Conservation (phyloP, 768 basidiomycete genomes). For the Suillus clintonianus region DNA sequence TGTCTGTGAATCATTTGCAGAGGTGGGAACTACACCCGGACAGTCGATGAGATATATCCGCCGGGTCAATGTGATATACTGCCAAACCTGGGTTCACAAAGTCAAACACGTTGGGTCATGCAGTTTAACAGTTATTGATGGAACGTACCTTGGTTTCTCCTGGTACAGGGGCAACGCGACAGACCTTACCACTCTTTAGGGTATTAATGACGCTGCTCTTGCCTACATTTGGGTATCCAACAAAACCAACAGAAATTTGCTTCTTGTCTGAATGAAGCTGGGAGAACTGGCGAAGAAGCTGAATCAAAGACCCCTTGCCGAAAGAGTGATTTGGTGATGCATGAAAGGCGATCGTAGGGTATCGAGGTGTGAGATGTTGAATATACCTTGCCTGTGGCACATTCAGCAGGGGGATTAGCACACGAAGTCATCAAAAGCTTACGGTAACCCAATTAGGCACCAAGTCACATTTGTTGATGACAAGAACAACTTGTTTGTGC, state of each 20-base stretch:
- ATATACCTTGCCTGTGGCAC: conserved; percentile 83
- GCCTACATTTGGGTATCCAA: conserved; percentile 98
- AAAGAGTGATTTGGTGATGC: conserved; percentile 99
- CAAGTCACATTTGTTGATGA: conserved; percentile 98
- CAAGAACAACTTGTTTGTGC: conserved; percentile 94
- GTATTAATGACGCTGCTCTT: conserved; percentile 99
- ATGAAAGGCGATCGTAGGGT: conserved; percentile 97
- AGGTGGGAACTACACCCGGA: conserved; percentile 95
- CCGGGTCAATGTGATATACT: conserved; percentile 96
- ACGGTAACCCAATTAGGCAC: conserved; percentile 99
- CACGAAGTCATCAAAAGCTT: conserved; percentile 33
- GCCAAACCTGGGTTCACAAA: conserved; percentile 71
- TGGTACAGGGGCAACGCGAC: conserved; percentile 93
- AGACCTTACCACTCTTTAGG: conserved; percentile 96
- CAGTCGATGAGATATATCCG: conserved; percentile 99
- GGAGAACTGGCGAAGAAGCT: conserved; percentile 94
- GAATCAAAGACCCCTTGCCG: conserved; percentile 97
- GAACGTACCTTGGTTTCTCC: conserved; percentile 85
- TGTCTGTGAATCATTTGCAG: conserved; percentile 87
- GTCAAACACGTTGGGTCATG: neutral
- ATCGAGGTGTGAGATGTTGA: conserved; percentile 90
- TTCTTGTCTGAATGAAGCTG: conserved; percentile 98
- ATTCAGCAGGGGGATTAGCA: neutral
- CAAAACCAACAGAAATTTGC: conserved; percentile 97
- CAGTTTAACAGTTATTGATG: neutral